Evolutionary conservation across 192 early-diverging fungal species (phyloP).

Genomic region (Anaeromyces robustus): DNA sequence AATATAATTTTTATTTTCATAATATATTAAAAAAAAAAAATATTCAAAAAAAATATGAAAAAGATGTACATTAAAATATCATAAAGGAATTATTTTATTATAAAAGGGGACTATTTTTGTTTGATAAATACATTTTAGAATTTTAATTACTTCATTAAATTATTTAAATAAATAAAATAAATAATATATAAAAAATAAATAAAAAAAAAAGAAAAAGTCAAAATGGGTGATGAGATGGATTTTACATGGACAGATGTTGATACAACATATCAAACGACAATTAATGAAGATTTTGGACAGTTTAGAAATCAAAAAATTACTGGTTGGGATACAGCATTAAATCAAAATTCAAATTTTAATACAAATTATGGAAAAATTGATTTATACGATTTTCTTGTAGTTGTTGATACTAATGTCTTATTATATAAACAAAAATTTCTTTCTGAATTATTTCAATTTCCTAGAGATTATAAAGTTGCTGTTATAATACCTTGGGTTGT

Average conservation of each 20-base stretch:
- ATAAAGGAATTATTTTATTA: no score
- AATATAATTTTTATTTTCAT: no score
- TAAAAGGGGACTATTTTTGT: no score
- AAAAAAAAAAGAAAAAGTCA: not conserved
- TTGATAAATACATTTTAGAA: no score
- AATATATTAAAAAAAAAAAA: no score
- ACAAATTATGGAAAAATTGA: not conserved
- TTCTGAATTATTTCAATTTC: not conserved
- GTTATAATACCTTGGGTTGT: not conserved
- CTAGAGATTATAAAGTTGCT: not conserved
- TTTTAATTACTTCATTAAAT: no score
- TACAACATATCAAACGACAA: not conserved
- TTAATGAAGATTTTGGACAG: not conserved
- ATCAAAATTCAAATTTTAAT: not conserved
- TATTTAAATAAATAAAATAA: no score
- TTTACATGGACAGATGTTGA: not conserved
- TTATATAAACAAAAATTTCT: not conserved
- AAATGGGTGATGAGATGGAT: not conserved
- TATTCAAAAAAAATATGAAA: no score
- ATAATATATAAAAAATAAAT: no score
- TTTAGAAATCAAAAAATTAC: not conserved
- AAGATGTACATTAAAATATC: no score
- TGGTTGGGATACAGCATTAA: not conserved
- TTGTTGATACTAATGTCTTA: not conserved
- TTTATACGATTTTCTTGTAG: not conserved